Evolutionary conservation across 768 basidiomycete species (phyloP).

Genomic region (Kwoniella dejecticola): DNA sequence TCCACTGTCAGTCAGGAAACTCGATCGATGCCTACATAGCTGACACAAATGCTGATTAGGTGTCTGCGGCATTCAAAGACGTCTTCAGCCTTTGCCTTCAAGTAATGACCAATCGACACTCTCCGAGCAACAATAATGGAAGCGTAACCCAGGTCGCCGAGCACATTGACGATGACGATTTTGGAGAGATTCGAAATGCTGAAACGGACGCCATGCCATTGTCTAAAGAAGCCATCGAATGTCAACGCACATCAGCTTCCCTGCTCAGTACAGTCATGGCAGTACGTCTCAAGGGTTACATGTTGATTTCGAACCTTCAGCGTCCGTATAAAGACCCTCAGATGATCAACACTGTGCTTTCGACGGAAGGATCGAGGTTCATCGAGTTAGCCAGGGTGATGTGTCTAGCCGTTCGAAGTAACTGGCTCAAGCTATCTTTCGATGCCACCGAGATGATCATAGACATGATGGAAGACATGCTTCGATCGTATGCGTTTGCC

Average conservation of each 20-base stretch:
- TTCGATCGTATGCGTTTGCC: conserved; percentile 63
- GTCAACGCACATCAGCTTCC: conserved; percentile 22
- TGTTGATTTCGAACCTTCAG: conserved; percentile 10
- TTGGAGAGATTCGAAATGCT: conserved; percentile 44
- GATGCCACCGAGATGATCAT: conserved; percentile 64
- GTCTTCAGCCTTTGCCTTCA: conserved; percentile 14
- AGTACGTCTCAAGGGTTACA: conserved; percentile 30
- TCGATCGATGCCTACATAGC: not conserved
- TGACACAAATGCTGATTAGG: conserved; percentile 3
- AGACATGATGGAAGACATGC: conserved; percentile 62
- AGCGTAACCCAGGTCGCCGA: conserved; percentile 2
- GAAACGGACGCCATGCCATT: conserved; percentile 46
- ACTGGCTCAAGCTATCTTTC: conserved; percentile 62
- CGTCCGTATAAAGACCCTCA: conserved; percentile 32
- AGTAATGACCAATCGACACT: conserved; percentile 1
- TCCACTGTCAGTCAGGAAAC: conserved; percentile 63
- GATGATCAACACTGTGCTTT: conserved; percentile 47
- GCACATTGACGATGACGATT: conserved; percentile 44
- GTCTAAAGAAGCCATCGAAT: conserved; percentile 39
- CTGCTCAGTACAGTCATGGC: conserved; percentile 26
- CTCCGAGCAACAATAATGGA: not conserved
- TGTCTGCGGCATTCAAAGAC: conserved; percentile 17
- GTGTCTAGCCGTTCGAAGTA: conserved; percentile 63
- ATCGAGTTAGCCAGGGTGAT: conserved; percentile 64
- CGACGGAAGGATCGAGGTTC: conserved; percentile 61